Base-by-base conservation (phyloP, 805 yeast species). In the Candida sithepensis region DNA sequence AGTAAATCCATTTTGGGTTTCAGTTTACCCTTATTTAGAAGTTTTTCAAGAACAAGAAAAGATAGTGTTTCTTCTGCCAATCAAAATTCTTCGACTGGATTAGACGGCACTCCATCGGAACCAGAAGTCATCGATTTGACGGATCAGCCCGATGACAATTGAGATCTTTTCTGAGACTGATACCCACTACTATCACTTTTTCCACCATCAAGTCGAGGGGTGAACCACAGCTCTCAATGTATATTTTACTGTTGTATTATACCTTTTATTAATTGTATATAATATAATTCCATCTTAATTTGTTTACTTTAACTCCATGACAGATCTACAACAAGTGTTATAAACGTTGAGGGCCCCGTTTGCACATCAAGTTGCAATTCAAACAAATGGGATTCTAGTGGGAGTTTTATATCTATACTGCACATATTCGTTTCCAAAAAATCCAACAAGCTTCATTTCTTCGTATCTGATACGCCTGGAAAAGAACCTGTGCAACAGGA, bases 401-500 rank as follows among this genome's bases (percentile, higher is more conserved):
- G 73, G 69, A 0, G 84, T 81, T 1, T 52, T 54, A 6, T 59
- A 46, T 51, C 66, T 75, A 64, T 90, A 92, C 0, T 60, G 52
- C 0, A 55, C 49, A 61, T 92, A 94, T 5, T 78, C 78, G 2
- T 74, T 65, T 1, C 90, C 92, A 64, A 92, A 94, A 61, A 92
- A 91, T 19, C 67, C 56, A 8, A 81, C 61, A 50, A 94, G 65
- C 44, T 72, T 77, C 30, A 53, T 58, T 61, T 94, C 99, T 66
- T 94, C 99, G 41, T 68, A 79, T 16, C 45, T 59, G 33, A 94
- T 88, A 48, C 99, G 73, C 10, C 66, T 61, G 7, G 65, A 65
- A 70, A 94, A 94, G 60, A 94, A 94, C 30, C 64, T 58, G 77
- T 82, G 81, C 19, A 94, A 69, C 3, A 81, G 76, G n/a, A 66